Conservation (phyloP, 345 rosid species). For the Noccaea bulbosa region DNA sequence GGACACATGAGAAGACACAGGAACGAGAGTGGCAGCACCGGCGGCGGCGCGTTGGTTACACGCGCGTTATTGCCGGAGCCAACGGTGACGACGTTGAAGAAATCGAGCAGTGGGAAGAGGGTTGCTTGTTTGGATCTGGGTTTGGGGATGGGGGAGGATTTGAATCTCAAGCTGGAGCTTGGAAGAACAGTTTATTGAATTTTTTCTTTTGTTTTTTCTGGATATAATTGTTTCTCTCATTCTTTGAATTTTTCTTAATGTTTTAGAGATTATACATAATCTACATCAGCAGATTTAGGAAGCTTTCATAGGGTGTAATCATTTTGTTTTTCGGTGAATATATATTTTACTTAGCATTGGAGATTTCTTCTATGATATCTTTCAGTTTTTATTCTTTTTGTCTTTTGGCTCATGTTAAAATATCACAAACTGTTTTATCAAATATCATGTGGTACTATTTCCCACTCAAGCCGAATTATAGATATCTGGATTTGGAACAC, state of each 20-base stretch:
- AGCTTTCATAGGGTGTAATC: slow-evolving; percentile 24
- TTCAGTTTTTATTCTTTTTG: neutral
- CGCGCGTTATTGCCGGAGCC: slow-evolving; percentile 51
- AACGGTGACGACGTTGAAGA: slow-evolving; percentile 53
- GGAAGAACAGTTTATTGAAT: slow-evolving; percentile 46
- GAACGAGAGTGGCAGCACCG: slow-evolving; percentile 29
- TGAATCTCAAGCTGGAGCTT: slow-evolving; percentile 46
- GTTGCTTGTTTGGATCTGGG: slow-evolving; percentile 45
- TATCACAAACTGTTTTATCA: neutral
- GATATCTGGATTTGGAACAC: neutral
- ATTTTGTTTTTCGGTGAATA: neutral
- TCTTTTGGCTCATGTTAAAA: neutral
- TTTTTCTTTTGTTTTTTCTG: neutral
- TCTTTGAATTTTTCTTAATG: slow-evolving; percentile 29
- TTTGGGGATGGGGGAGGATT: slow-evolving; percentile 35
- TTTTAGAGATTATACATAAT: slow-evolving; percentile 30
- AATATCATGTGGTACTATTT: slow-evolving; percentile 3
- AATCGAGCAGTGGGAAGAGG: slow-evolving; percentile 48
- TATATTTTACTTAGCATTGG: slow-evolving; percentile 15
- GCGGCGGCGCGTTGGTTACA: slow-evolving; percentile 43
- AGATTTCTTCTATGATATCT: slow-evolving; percentile 13
- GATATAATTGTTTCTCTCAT: slow-evolving; percentile 29
- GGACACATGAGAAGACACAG: slow-evolving; percentile 97
- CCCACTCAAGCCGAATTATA: neutral
- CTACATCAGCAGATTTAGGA: slow-evolving; percentile 32